A percentile compares a stretch with the other conserved stretches of the same genome.
These are phyloP conservation scores for Sordaria brevicollis DNA, from an alignment of 495 filamentous ascomycete genomes.

Conservation along the genomic window DNA sequence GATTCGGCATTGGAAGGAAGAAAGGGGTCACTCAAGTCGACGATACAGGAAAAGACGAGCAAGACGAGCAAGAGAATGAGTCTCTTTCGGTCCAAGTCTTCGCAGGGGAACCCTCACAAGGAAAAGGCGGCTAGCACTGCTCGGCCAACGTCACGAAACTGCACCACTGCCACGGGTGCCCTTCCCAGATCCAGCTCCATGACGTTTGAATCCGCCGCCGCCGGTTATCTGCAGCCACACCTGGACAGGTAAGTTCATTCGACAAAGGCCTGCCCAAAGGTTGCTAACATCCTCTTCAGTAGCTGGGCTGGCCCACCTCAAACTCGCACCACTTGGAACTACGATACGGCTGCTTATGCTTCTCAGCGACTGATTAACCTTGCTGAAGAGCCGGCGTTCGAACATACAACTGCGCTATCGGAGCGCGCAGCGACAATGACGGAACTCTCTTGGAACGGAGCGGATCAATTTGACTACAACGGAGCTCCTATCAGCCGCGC, in stretches of 20 bases:
- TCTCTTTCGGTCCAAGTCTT: conserved; percentile 24
- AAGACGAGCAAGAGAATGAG: conserved; percentile 16
- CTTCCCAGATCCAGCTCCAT: conserved; percentile 19
- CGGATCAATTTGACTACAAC: conserved; percentile 12
- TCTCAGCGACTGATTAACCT: conserved; percentile 31
- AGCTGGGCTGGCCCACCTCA: conserved; percentile 16
- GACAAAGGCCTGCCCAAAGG: too few species aligned
- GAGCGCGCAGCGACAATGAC: conserved; percentile 26
- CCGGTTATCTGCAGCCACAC: conserved; percentile 15
- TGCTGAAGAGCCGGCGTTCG: conserved; percentile 23
- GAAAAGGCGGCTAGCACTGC: conserved; percentile 7
- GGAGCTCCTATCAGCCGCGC: conserved; percentile 24
- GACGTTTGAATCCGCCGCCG: conserved; percentile 23
- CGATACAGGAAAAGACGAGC: conserved; percentile 12
- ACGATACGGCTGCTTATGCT: conserved; percentile 33
- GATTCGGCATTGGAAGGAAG: background rate
- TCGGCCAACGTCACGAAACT: conserved; percentile 7
- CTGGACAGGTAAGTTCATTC: conserved; percentile 13
- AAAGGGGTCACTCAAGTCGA: conserved; percentile 10
- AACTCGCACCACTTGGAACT: conserved; percentile 29
- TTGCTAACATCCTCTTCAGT: conserved; percentile 7
- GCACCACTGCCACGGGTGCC: conserved; percentile 4
- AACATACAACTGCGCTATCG: conserved; percentile 19
- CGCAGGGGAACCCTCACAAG: conserved; percentile 7
- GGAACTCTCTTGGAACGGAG: conserved; percentile 24